A percentile compares a stretch with the other conserved stretches of the same genome.
Conservation (phyloP, 192 early-diverging fungal species). For the Coemansia sp. region DNA sequence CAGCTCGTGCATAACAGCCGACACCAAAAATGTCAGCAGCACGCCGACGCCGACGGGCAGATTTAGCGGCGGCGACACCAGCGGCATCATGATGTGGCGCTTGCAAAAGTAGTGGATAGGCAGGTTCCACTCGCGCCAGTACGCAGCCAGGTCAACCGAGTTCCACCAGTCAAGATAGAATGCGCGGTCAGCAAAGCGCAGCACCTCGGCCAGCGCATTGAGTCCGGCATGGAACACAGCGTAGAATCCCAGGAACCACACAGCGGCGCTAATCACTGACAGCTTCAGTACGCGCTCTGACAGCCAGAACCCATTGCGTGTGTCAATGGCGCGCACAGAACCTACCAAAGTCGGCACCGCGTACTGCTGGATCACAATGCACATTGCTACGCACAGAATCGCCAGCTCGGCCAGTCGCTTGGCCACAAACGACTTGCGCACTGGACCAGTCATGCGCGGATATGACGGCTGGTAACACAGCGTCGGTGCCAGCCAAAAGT, state of each 20-base stretch:
- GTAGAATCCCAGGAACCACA: conserved; percentile 93
- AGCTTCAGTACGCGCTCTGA: conserved; percentile 87
- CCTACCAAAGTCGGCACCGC: conserved; percentile 76
- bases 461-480: conserved; percentile 86
- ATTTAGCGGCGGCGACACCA: conserved; percentile 63
- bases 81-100: conserved; percentile 82
- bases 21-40: conserved; percentile 72
- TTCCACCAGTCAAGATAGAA: conserved; percentile 95
- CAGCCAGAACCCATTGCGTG: conserved; percentile 61
- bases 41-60: conserved; percentile 55
- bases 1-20: conserved; percentile 85
- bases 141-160: conserved; percentile 67
- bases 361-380: conserved; percentile 76
- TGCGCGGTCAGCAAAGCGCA: conserved; percentile 82
- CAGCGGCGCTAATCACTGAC: conserved; percentile 66
- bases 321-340: conserved; percentile 69
- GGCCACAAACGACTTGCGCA: conserved; percentile 70
- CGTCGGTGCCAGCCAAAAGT: conserved; percentile 81
- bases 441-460: conserved; percentile 59
- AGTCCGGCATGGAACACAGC: conserved; percentile 76
- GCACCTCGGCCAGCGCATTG: conserved; percentile 76
- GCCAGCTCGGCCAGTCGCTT: conserved; percentile 76
- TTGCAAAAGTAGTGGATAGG: conserved; percentile 87
- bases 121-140: conserved; percentile 91
- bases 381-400: conserved; percentile 68